phyloP scores from a whole-genome alignment of 2,329 filamentous ascomycete species.

The Coleophoma crateriformis region DNA sequence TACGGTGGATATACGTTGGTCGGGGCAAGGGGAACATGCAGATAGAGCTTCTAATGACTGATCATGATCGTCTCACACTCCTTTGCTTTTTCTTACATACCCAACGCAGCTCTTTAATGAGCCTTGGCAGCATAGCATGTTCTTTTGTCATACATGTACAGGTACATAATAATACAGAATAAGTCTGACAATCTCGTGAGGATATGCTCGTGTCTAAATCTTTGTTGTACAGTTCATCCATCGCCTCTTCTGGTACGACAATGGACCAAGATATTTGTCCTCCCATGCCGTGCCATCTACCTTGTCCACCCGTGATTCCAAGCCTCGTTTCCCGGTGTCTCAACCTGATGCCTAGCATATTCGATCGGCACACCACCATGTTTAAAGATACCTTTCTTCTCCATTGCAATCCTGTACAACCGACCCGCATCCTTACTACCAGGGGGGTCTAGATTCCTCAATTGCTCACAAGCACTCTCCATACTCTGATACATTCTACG shows the following conservation, averaged over 20 bases:
- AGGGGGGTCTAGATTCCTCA: constrained; percentile 56
- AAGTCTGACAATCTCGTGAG: neutral
- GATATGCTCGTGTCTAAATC: neutral
- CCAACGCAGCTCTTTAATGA: constrained; percentile 7
- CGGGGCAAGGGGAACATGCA: neutral
- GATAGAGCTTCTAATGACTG: constrained; percentile 12
- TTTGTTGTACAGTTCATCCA: neutral
- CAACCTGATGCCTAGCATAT: constrained; percentile 80
- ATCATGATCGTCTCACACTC: constrained; percentile 13
- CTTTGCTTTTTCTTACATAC: constrained; percentile 5
- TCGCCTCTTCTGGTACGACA: neutral
- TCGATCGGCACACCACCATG: constrained; percentile 78
- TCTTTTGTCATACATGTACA: neutral
- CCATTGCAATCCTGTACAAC: constrained; percentile 82
- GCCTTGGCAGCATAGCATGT: constrained; percentile 2
- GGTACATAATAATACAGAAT: constrained; percentile 6
- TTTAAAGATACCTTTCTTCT: constrained; percentile 80
- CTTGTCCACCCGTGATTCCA: constrained; percentile 95
- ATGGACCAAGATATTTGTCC: neutral
- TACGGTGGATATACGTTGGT: neutral
- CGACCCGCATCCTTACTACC: constrained; percentile 58
- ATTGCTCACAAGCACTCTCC: constrained; percentile 77
- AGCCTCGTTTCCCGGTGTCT: constrained; percentile 70
- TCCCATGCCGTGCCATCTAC: constrained; percentile 12
- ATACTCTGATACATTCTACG: constrained; percentile 68